Base-by-base conservation (phyloP, 768 basidiomycete species). In the Rhodotorula sphaerocarpa region DNA sequence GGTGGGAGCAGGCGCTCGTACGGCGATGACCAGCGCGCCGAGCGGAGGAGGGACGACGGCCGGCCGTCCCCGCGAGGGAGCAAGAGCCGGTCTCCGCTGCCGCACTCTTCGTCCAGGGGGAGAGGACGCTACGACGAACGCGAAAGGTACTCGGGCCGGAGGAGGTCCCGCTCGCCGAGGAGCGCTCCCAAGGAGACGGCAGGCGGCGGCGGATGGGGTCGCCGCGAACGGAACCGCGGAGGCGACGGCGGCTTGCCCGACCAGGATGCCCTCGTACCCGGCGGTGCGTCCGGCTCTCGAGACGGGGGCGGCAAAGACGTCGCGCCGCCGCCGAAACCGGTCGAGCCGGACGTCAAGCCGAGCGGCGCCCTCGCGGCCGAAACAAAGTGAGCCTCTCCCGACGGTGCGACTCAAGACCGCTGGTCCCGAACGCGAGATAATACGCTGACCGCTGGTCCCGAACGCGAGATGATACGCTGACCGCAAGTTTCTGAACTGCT, bases 301-400 rank as follows among this genome's bases (percentile, higher is more conserved):
- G 56, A 48, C 4, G 55, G 55, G 42, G 57, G 28, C 12, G 57
- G 28, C n/a, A 41, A 34, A 43, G 77, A 78, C 50, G 81, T 81
- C 71, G 62, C 66, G 39, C 46, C 59, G n/a, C 53, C 52, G 25
- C 52, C 67, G 45, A 72, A 74, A 62, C 86, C 86, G 72, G 77
- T 82, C 9, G 90, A 93, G 77, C 92, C 95, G 15, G 92, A 95
- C 73, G 96, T 93, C 74, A 81, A 78, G 21, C 81, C 82, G 7
- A 95, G 90, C 25, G 95, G 95, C 18, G 79, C 93, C 11, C 82
- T 99, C 42, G 95, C 93, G 1, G 93, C 93, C 7, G 95, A 88
- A 72, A 97, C 95, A 4, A 97, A 99, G 65, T 59, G 36, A 50
- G 59, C 57, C n/a, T n/a, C n/a, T n/a, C n/a, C n/a, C n/a, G n/a